Conservation (phyloP, 768 basidiomycete genomes). For the Hypholoma fasciculare region DNA sequence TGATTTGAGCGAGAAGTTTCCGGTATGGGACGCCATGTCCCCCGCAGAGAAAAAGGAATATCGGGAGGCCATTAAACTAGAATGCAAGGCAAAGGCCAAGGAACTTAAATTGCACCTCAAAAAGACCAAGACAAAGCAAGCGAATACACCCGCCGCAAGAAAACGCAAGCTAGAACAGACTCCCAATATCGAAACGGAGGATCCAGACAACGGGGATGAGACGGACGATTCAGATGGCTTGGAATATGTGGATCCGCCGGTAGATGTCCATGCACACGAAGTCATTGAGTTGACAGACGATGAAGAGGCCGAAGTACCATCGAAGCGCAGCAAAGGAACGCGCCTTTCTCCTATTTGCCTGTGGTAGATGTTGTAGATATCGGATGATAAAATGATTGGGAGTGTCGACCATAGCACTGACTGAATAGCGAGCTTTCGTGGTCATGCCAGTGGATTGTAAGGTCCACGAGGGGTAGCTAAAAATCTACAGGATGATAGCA, state of each 20-base stretch:
- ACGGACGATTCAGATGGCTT: background rate
- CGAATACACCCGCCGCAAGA: background rate
- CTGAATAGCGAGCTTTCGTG: no score
- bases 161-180: background rate
- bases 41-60: background rate
- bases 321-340: no score
- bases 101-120: background rate
- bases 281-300: background rate
- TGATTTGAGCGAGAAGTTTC: slow-evolving; percentile 26
- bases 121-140: background rate
- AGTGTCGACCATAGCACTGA: no score
- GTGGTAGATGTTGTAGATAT: no score
- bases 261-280: background rate
- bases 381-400: no score
- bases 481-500: no score
- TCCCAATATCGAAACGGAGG: background rate
- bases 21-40: slow-evolving; percentile 9
- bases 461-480: no score
- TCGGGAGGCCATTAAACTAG: background rate
- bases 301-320: no score
- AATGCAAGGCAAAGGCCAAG: background rate
- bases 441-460: no score
- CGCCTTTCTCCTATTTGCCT: no score
- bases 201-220: background rate
- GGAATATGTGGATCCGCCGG: background rate